Percentiles rank a stretch among this genome's conserved stretches.
These are phyloP conservation scores for Scheffersomyces stambukii DNA, from an alignment of 1,139 yeast genomes.

Conservation along the genomic window DNA sequence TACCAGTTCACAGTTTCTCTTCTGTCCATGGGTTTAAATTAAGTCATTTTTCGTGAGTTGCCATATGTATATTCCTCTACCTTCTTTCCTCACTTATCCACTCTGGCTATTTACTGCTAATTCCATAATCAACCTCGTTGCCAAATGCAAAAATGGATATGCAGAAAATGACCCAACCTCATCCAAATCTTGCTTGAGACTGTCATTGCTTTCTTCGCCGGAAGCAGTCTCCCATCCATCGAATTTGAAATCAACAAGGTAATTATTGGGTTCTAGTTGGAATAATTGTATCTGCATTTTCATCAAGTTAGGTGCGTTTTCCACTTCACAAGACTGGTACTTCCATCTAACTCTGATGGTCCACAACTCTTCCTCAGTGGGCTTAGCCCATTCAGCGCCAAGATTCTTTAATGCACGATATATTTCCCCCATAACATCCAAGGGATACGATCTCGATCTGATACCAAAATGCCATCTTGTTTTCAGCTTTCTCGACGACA, in stretches of 20 bases:
- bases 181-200: conserved; percentile 45
- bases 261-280: conserved; percentile 93
- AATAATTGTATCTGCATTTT: conserved; percentile 96
- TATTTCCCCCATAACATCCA: conserved; percentile 98
- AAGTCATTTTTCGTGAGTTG: no score
- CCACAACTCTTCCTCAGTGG: conserved; percentile 92
- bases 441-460: conserved; percentile 90
- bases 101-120: conserved; percentile 72
- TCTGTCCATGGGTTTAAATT: no score
- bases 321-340: conserved; percentile 37
- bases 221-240: conserved; percentile 82
- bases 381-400: conserved; percentile 97
- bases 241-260: conserved; percentile 93
- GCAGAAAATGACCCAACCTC: conserved; percentile 86
- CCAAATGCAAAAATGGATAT: conserved; percentile 89
- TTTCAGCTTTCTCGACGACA: conserved; percentile 78
- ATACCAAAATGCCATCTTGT: conserved; percentile 99
- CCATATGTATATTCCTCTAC: no score
- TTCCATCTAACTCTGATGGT: conserved; percentile 96
- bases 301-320: conserved; percentile 50
- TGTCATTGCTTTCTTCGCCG: conserved; percentile 4
- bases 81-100: conserved; percentile 12
- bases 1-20: no score
- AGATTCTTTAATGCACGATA: conserved; percentile 88
- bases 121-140: conserved; percentile 92